Conservation (phyloP, 805 yeast species). For the Sugiyamaella mastotermitis region DNA sequence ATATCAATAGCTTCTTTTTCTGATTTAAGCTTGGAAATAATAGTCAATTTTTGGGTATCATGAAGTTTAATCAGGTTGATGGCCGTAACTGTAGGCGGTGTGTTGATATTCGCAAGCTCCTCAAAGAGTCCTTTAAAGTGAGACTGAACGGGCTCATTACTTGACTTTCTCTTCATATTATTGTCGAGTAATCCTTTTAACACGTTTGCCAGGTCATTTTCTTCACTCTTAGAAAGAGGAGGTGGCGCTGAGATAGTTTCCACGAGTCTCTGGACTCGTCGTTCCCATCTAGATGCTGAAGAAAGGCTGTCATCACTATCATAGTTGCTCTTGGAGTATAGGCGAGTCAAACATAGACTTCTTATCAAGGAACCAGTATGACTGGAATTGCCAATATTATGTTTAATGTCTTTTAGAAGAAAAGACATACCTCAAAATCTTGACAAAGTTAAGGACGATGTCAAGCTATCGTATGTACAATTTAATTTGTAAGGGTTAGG, state of each 20-base stretch:
- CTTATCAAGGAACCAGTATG: too few species aligned
- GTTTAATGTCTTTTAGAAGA: too few species aligned
- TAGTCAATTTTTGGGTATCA: neutral
- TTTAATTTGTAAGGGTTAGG: too few species aligned
- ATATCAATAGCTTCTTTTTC: slow-evolving; percentile 13
- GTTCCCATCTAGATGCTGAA: too few species aligned
- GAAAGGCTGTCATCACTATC: too few species aligned
- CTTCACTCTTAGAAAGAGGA: slow-evolving; percentile 13
- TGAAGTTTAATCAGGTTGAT: neutral
- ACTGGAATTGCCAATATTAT: too few species aligned
- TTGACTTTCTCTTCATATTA: slow-evolving; percentile 9
- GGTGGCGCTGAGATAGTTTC: slow-evolving; percentile 12
- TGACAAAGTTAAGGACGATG: too few species aligned
- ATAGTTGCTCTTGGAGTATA: too few species aligned
- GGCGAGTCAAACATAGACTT: too few species aligned
- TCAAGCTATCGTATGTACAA: too few species aligned
- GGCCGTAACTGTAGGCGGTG: neutral
- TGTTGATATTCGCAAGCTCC: slow-evolving; percentile 16
- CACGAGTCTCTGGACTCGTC: slow-evolving; percentile 6
- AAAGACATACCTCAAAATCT: too few species aligned
- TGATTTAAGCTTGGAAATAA: neutral
- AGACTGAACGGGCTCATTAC: slow-evolving; percentile 8
- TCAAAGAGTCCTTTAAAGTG: slow-evolving; percentile 19
- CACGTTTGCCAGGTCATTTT: slow-evolving; percentile 10
- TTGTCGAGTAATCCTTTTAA: slow-evolving; percentile 10